These are phyloP conservation scores for Aspergillus melleus DNA, from an alignment of 2,329 filamentous ascomycete genomes.

Conservation along the genomic window DNA sequence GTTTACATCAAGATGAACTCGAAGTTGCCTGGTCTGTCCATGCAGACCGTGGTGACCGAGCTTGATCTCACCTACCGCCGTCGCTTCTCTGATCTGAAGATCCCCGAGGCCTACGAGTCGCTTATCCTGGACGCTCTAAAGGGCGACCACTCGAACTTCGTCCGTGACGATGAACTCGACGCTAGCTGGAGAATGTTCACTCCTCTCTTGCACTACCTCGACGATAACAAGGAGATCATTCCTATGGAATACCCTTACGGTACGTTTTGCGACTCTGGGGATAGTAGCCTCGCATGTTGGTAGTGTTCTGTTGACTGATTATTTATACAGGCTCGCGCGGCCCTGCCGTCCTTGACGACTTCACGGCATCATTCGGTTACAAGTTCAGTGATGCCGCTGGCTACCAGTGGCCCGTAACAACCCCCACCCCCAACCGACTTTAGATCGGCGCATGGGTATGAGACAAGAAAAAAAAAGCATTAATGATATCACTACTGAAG, in stretches of 20 bases:
- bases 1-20: constrained; percentile 99
- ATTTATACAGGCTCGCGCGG: constrained; percentile 77
- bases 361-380: constrained; percentile 97
- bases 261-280: constrained; percentile 50
- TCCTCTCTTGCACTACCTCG: constrained; percentile 93
- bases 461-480: constrained; percentile 12
- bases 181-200: constrained; percentile 99
- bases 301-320: constrained; percentile 6
- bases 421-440: constrained; percentile 76
- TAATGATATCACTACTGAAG: constrained; percentile 21
- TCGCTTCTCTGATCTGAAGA: constrained; percentile 98
- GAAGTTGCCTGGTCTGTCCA: constrained; percentile 95
- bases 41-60: constrained; percentile 99
- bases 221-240: constrained; percentile 98
- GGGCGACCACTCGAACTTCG: constrained; percentile 99
- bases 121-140: constrained; percentile 96
- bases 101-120: constrained; percentile 97
- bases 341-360: constrained; percentile 94
- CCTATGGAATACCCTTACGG: constrained; percentile 99
- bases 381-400: constrained; percentile 97
- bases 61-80: constrained; percentile 97
- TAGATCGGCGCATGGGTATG: constrained; percentile 48
- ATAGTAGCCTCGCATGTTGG: background rate
- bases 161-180: constrained; percentile 93
- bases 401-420: constrained; percentile 90